These are phyloP conservation scores for Trichoderma cornu-damae DNA, from an alignment of 2,329 filamentous ascomycete species.

Conservation along the genomic window DNA sequence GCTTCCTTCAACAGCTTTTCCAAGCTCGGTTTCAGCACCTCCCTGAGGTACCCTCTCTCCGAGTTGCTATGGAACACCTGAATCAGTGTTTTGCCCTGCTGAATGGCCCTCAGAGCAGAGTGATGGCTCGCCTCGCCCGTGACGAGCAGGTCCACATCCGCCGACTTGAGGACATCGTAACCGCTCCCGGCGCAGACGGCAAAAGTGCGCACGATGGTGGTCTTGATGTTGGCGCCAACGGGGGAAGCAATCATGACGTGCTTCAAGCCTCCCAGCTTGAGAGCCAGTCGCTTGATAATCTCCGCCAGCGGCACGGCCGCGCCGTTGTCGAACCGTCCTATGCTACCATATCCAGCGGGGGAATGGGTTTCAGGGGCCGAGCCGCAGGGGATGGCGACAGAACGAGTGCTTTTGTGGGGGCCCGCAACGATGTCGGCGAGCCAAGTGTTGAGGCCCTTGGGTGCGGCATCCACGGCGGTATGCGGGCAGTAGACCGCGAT, in stretches of 20 bases:
- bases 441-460: conserved; percentile 87
- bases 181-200: conserved; percentile 90
- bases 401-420: conserved; percentile 34
- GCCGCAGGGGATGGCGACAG: conserved; percentile 43
- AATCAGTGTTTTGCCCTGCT: conserved; percentile 76
- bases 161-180: conserved; percentile 64
- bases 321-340: conserved; percentile 37
- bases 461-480: conserved; percentile 85
- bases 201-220: conserved; percentile 56
- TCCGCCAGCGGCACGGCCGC: conserved; percentile 36
- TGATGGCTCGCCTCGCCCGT: conserved; percentile 94
- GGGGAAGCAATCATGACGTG: conserved; percentile 48
- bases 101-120: conserved; percentile 78
- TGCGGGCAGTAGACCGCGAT: conserved; percentile 96
- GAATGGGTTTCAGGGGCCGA: conserved; percentile 40
- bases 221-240: conserved; percentile 42
- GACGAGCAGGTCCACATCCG: conserved; percentile 73
- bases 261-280: conserved; percentile 60
- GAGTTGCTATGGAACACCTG: conserved; percentile 91
- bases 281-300: conserved; percentile 53
- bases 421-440: conserved; percentile 78
- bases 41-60: conserved; percentile 73
- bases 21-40: conserved; percentile 64
- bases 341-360: conserved; percentile 50
- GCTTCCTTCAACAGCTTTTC: conserved; percentile 52